phyloP scores from a whole-genome alignment of 257 asterid species.

The Nicotiana tabacum region DNA sequence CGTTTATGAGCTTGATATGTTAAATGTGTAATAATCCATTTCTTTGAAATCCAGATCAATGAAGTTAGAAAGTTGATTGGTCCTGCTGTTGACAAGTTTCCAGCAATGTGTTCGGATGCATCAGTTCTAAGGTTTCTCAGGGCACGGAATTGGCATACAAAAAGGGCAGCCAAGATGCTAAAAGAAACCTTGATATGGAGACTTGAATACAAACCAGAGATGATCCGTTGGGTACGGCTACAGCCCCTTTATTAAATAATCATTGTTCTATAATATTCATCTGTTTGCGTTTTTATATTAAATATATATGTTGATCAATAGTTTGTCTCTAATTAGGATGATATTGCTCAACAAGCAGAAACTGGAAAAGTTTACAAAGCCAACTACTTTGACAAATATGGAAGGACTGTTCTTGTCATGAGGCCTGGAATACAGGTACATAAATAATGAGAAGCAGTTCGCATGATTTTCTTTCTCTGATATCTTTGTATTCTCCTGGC shows the following conservation, averaged over 20 bases:
- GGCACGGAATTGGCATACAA: slow-evolving; percentile 55
- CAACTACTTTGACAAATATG: slow-evolving; percentile 39
- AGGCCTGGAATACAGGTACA: slow-evolving; percentile 56
- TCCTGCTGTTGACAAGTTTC: slow-evolving; percentile 36
- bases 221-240: slow-evolving; percentile 47
- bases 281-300: background rate
- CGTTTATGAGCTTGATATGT: background rate
- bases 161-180: slow-evolving; percentile 50
- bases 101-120: slow-evolving; percentile 37
- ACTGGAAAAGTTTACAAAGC: slow-evolving; percentile 56
- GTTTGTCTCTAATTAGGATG: slow-evolving; percentile 29
- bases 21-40: background rate
- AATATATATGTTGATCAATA: background rate
- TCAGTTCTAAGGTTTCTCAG: slow-evolving; percentile 45
- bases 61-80: slow-evolving; percentile 40
- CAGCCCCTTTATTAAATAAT: background rate
- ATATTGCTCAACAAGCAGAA: slow-evolving; percentile 50
- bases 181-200: slow-evolving; percentile 65
- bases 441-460: background rate
- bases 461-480: background rate
- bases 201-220: slow-evolving; percentile 46
- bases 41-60: slow-evolving; percentile 29
- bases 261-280: background rate
- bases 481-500: background rate
- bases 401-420: slow-evolving; percentile 61